Base-by-base conservation (phyloP, 208 protist species). In the Trichomonas gallinae region DNA sequence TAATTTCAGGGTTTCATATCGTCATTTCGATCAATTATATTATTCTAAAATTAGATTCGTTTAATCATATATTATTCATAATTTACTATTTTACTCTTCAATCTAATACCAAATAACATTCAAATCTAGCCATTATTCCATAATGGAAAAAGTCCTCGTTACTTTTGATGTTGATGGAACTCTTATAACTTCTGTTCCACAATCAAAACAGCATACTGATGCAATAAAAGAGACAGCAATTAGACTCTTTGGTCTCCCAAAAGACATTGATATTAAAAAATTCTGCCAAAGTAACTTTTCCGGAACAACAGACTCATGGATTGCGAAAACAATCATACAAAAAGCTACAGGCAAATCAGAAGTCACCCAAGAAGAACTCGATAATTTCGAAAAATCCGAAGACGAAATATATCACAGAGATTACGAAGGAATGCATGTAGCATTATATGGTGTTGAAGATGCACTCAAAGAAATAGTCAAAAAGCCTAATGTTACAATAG, bases 81-180 rank as follows among this genome's bases (percentile, higher is more conserved):
- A n/a, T n/a, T n/a, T n/a, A n/a, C n/a, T n/a, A n/a, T n/a, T n/a
- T n/a, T n/a, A n/a, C n/a, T n/a, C n/a, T n/a, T n/a, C n/a, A n/a
- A n/a, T n/a, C n/a, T n/a, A n/a, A n/a, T n/a, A 51, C 46, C 46
- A 51, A 51, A 51, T 51, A 51, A n/a, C n/a, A n/a, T n/a, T n/a
- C n/a, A n/a, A n/a, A n/a, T n/a, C n/a, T n/a, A n/a, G n/a, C n/a
- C n/a, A n/a, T n/a, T n/a, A n/a, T 51, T 51, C 13, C 46, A 51
- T 51, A 51, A 82, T 82, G 63, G 9, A 87, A 48, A 93, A 58
- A 21, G 44, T 93, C 6, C 15, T 93, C 10, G 44, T 93, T 4
- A 93, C 44, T 34, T 93, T 93, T 51, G 87, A 93, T 51, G 45
- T 93, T 38, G 87, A 93, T 93, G 87, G 44, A 48, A 93, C 87